Conservation (phyloP, 148 eudicot genomes). For the Nepenthes mirabilis region DNA sequence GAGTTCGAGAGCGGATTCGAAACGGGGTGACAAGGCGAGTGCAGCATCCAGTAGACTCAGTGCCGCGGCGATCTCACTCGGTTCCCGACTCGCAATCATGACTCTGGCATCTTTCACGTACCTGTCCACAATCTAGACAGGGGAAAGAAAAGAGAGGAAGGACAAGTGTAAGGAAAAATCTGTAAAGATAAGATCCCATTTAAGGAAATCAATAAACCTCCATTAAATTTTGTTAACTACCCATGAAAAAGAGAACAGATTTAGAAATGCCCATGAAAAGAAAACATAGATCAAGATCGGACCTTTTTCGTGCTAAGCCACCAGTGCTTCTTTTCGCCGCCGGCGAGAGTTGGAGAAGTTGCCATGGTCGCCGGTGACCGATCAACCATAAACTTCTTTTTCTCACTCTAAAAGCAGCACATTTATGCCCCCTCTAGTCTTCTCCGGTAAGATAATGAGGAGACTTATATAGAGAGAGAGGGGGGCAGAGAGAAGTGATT, state of each 20-base stretch:
- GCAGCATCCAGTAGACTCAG: conserved; percentile 61
- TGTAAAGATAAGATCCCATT: no score
- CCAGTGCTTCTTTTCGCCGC: conserved; percentile 73
- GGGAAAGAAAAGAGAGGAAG: background rate
- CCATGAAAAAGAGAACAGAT: background rate
- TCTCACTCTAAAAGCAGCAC: background rate
- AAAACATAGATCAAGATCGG: background rate
- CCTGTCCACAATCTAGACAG: conserved; percentile 59
- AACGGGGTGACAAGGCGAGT: conserved; percentile 46
- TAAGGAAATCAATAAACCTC: no score
- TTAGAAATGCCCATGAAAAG: background rate
- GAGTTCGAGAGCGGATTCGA: conserved; percentile 57
- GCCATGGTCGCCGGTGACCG: conserved; percentile 30
- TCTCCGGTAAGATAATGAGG: no score
- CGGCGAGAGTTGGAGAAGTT: conserved; percentile 29
- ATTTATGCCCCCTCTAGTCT: no score
- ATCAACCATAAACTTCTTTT: conserved; percentile 19
- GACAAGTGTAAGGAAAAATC: background rate
- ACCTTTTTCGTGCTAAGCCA: conserved; percentile 96
- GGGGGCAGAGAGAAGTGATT: conserved; percentile 2
- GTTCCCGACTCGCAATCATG: conserved; percentile 50
- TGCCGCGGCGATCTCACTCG: conserved; percentile 48
- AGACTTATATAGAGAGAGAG: background rate
- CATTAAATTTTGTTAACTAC: no score
- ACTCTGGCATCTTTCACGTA: conserved; percentile 56